A percentile compares a stretch with the other conserved stretches of the same genome.
phyloP scores from a whole-genome alignment of 176 grass and related monocot species.

The Oryza rufipogon region DNA sequence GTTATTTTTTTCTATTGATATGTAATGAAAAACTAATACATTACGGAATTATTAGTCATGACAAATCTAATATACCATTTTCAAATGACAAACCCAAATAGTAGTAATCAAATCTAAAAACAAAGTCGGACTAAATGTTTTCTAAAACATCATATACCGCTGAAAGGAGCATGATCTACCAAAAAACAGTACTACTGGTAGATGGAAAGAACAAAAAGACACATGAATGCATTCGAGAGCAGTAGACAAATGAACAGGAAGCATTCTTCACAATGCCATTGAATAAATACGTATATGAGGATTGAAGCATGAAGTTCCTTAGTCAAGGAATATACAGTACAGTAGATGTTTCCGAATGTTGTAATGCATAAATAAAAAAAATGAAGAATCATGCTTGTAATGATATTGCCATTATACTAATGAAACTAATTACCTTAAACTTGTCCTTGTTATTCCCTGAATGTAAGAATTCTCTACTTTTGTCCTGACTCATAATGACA shows the following conservation, averaged over 20 bases:
- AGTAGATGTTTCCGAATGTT: background rate
- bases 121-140: background rate
- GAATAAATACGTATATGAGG: constrained; percentile 2
- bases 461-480: constrained; percentile 97
- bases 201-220: background rate
- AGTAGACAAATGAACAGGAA: constrained; percentile 14
- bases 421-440: constrained; percentile 72
- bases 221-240: background rate
- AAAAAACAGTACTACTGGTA: background rate
- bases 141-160: background rate
- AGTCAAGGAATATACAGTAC: constrained; percentile 4
- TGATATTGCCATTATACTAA: constrained; percentile 28
- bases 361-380: background rate
- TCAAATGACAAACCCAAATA: background rate
- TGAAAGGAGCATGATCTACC: background rate
- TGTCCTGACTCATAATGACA: constrained; percentile 98
- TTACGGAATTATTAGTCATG: background rate
- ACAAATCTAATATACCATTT: background rate
- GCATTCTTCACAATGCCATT: background rate
- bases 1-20: background rate
- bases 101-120: background rate
- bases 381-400: background rate
- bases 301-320: background rate
- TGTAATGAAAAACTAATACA: background rate
- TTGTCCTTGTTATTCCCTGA: constrained; percentile 92